Base-by-base conservation (phyloP, 2,329 filamentous ascomycete genomes). In the Fusarium tuaranense region DNA sequence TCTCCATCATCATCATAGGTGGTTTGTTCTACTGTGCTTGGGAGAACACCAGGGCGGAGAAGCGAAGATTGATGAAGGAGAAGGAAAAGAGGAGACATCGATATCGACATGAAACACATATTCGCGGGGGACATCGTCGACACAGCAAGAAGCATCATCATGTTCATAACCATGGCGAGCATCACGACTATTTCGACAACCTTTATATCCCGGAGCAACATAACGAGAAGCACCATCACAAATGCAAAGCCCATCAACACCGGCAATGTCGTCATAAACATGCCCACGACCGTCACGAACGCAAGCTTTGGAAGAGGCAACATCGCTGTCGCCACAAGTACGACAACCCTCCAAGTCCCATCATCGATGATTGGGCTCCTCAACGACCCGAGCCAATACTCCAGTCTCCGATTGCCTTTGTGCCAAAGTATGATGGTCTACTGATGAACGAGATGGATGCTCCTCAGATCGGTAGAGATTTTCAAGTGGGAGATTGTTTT, bases 391-490 rank as follows among this genome's bases (percentile, higher is more conserved):
- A 68, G 5, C 65, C 68, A 14, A 30, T 58, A 10, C 13, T 70
- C 1, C 58, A 62, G 10, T 16, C 57, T 6, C 38, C 66, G 7
- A 30, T 16, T 20, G 10, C n/a, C 5, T 41, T 60, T 32, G 7
- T 39, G 9, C 30, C 25, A 41, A 53, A 20, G 16, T 60, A 75
- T 9, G 16, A 10, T 22, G 55, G 46, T 39, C 12, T 48, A 7
- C 44, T 51, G 25, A 61, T 27, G 14, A 78, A 78, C 38, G 73
- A 74, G 9, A 78, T 78, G 77, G 76, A 78, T 53, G 77, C 77
- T 8, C 77, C 77, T n/a, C 77, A 78, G 65, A 67, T 78, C 22
- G 41, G 72, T 18, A 16, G 39, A 7, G 39, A 27, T 5, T 20
- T 25, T 34, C 48, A 69, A 13, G 59, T 30, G 18, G 34, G 63